Percentiles rank a stretch among this genome's conserved stretches.
phyloP scores from a whole-genome alignment of 805 yeast species.

The Metschnikowia baotianmanensis region DNA sequence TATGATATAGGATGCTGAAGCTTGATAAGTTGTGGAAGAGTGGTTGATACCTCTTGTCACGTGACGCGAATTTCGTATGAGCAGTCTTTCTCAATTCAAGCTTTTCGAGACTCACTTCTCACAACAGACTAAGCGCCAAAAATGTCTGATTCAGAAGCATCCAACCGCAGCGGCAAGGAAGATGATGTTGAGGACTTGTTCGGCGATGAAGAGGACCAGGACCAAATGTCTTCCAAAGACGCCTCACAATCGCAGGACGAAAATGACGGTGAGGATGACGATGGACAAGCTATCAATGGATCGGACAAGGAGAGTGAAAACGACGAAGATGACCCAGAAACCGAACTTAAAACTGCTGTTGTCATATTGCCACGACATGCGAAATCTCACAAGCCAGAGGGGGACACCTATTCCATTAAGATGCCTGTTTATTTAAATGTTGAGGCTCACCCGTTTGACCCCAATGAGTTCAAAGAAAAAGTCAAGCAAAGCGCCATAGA shows the following conservation, averaged over 20 bases:
- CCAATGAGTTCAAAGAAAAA: slow-evolving; percentile 56
- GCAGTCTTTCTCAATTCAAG: no score
- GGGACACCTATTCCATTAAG: slow-evolving; percentile 49
- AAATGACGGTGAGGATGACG: neutral
- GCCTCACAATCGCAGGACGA: slow-evolving; percentile 14
- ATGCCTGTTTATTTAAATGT: slow-evolving; percentile 81
- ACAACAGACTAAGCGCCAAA: neutral
- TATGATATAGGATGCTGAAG: no score
- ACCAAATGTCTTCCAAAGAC: slow-evolving; percentile 7
- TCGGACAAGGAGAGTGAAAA: slow-evolving; percentile 25
- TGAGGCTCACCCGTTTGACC: slow-evolving; percentile 86
- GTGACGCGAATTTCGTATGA: no score
- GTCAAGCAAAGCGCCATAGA: slow-evolving; percentile 35
- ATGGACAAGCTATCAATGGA: slow-evolving; percentile 9
- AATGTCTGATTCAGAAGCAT: slow-evolving; percentile 29
- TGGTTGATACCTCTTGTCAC: no score
- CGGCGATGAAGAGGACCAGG: slow-evolving; percentile 30
- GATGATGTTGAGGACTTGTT: slow-evolving; percentile 37
- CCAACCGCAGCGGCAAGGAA: slow-evolving; percentile 16
- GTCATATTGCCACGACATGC: slow-evolving; percentile 51
- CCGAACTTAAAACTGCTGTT: slow-evolving; percentile 34
- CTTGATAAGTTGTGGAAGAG: neutral
- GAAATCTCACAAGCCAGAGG: slow-evolving; percentile 33
- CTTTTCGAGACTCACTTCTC: neutral
- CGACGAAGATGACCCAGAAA: slow-evolving; percentile 34